Conservation (phyloP, 306 rosid species). For the Cicer yamashitae region DNA sequence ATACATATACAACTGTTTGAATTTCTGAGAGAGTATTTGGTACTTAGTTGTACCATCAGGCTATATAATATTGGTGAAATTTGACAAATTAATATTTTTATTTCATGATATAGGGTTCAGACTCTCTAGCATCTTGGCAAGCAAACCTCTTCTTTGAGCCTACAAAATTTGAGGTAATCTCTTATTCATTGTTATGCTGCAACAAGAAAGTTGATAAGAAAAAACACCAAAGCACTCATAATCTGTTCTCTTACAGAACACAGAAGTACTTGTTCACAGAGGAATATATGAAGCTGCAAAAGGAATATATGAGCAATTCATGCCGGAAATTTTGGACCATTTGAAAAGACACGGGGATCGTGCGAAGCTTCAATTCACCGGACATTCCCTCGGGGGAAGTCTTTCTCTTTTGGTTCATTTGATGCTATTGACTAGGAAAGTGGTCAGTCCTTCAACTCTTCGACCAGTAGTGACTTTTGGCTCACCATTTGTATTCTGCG, state of each 20-base stretch:
- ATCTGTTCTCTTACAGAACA: conserved; percentile 54
- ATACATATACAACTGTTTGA: too few species aligned
- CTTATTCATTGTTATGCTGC: neutral
- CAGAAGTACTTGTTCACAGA: conserved; percentile 83
- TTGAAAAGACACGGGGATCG: conserved; percentile 66
- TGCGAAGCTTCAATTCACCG: conserved; percentile 85
- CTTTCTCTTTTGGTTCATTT: conserved; percentile 86
- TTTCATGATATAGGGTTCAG: conserved; percentile 76
- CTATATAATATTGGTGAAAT: neutral
- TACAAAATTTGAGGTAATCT: conserved; percentile 79
- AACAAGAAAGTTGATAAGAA: neutral
- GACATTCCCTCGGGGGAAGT: conserved; percentile 97
- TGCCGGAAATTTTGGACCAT: conserved; percentile 82
- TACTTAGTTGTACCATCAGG: neutral
- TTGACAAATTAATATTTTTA: conserved; percentile 21
- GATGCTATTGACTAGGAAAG: conserved; percentile 73
- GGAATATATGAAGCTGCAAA: conserved; percentile 98
- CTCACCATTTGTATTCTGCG: conserved; percentile 91
- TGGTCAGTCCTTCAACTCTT: conserved; percentile 69
- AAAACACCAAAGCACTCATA: conserved; percentile 27
- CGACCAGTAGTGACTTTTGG: conserved; percentile 86
- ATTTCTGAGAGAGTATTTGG: neutral
- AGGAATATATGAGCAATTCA: conserved; percentile 83
- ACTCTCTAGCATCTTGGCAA: conserved; percentile 89
- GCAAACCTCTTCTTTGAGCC: conserved; percentile 98